Percentiles rank a stretch among this genome's conserved stretches.
Evolutionary conservation across 2,329 filamentous ascomycete genomes (phyloP).

Genomic region (Trichoderma brevicompactum): DNA sequence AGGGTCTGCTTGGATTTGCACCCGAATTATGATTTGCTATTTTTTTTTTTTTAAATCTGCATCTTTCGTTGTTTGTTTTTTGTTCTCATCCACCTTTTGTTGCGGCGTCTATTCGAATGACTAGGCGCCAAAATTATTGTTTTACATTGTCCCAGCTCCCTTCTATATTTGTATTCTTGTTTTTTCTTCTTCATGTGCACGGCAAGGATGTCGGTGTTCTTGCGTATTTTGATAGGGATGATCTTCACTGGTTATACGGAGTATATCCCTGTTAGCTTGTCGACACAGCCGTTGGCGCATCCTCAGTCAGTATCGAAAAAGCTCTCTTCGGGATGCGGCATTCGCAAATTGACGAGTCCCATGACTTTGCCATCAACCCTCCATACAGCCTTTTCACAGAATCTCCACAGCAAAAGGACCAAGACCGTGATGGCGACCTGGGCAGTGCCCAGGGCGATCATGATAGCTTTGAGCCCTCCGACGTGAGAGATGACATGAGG

Average conservation of each 20-base stretch:
- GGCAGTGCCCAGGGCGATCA: constrained; percentile 48
- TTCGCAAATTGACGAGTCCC: constrained; percentile 51
- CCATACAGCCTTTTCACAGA: constrained; percentile 48
- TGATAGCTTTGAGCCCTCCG: constrained; percentile 45
- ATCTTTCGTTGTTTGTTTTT: not conserved
- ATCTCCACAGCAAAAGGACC: constrained; percentile 47
- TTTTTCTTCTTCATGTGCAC: not conserved
- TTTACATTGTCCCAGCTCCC: not conserved
- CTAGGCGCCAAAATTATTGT: not conserved
- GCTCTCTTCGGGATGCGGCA: constrained; percentile 46
- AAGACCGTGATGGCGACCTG: constrained; percentile 47
- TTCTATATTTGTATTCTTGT: not conserved
- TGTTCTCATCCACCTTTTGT: not conserved
- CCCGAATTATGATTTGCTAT: not conserved
- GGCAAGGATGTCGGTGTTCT: not conserved
- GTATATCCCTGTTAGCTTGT: not conserved
- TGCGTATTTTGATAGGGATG: too few relatives aligned
- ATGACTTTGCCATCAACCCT: constrained; percentile 53
- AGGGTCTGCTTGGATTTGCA: not conserved
- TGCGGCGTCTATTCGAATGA: not conserved
- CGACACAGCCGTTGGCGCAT: constrained; percentile 27
- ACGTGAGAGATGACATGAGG: constrained; percentile 44
- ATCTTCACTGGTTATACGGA: not conserved
- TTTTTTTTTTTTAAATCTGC: not conserved
- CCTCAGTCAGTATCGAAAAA: constrained; percentile 50